Conservation (phyloP, 495 filamentous ascomycete genomes). For the Aspergillus hancockii region DNA sequence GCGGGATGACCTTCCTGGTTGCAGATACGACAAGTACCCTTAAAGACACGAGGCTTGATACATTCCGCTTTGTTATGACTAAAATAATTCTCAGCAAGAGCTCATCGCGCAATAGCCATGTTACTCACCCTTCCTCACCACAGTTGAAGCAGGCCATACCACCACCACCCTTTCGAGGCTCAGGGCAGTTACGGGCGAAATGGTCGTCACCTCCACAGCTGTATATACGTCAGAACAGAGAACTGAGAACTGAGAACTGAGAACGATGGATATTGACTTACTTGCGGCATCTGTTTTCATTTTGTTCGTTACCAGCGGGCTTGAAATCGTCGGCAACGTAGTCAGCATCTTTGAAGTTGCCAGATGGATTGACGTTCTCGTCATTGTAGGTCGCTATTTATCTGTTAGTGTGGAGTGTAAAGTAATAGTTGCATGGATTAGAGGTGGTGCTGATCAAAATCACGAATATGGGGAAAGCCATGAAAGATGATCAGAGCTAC, state of each 20-base stretch:
- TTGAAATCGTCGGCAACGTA: conserved; percentile 4
- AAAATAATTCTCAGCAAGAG: neutral
- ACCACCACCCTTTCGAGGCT: conserved; percentile 40
- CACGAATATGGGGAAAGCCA: neutral
- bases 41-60: conserved; percentile 64
- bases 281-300: conserved; percentile 47
- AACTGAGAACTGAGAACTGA: conserved; percentile 4
- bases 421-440: neutral
- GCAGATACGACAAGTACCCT: conserved; percentile 72
- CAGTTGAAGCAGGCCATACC: conserved; percentile 77
- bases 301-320: conserved; percentile 12
- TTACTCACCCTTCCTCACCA: conserved; percentile 64
- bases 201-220: conserved; percentile 58
- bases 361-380: neutral
- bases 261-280: conserved; percentile 27
- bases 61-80: conserved; percentile 70
- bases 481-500: neutral
- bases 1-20: conserved; percentile 70
- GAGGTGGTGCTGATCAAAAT: neutral
- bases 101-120: neutral
- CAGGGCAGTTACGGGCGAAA: conserved; percentile 59
- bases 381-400: neutral
- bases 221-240: conserved; percentile 5
- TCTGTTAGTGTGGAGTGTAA: neutral
- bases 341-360: conserved; percentile 17